These are phyloP conservation scores for Apodospora peruviana DNA, from an alignment of 495 filamentous ascomycete genomes.

Conservation along the genomic window DNA sequence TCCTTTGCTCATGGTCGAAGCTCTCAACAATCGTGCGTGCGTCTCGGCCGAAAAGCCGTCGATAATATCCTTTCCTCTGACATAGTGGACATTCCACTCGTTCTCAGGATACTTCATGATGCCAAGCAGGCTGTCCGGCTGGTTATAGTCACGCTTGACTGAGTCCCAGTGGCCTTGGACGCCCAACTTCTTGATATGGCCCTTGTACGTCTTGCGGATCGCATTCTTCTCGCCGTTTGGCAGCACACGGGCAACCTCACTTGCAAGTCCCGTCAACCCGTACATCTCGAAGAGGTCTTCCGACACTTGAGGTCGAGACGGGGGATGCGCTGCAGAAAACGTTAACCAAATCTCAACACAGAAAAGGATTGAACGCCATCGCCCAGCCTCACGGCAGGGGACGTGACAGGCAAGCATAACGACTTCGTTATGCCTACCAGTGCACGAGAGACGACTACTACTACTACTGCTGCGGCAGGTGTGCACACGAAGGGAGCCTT, in stretches of 20 bases:
- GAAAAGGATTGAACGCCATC: constrained; percentile 2
- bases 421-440: not conserved
- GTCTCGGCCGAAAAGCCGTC: constrained; percentile 38
- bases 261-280: constrained; percentile 41
- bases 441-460: not conserved
- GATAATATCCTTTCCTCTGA: constrained; percentile 50
- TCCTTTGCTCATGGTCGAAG: constrained; percentile 45
- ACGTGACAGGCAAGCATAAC: constrained; percentile 3
- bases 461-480: not conserved
- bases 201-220: constrained; percentile 55
- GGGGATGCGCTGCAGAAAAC: constrained; percentile 41
- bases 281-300: constrained; percentile 50
- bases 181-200: constrained; percentile 50
- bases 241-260: constrained; percentile 47
- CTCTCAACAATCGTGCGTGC: constrained; percentile 30
- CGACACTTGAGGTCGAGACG: constrained; percentile 31
- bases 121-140: constrained; percentile 30
- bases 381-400: not conserved
- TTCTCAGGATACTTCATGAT: constrained; percentile 49
- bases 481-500: constrained; percentile 44
- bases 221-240: constrained; percentile 52
- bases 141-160: constrained; percentile 38
- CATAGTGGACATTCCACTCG: constrained; percentile 47
- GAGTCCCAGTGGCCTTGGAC: constrained; percentile 49
- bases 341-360: constrained; percentile 43